Percentiles rank a stretch among this genome's conserved stretches.
Conservation (phyloP, 352 stramenopile genomes). For the Phytophthora pseudosyringae region DNA sequence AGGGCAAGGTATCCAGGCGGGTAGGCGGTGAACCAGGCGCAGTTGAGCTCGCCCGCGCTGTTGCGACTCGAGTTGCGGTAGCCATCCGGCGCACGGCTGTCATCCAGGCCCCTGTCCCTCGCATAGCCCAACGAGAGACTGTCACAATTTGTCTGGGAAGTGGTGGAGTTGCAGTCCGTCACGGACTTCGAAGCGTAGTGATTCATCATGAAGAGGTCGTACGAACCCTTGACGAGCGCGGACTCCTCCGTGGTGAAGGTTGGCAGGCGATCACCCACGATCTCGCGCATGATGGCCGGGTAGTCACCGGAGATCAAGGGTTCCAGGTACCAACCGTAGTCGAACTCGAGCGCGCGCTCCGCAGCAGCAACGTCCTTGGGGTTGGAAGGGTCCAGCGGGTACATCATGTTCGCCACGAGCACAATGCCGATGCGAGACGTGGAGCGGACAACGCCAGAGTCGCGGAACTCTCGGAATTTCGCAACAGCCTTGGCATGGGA, state of each 20-base stretch:
- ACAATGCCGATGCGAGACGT: conserved; percentile 91
- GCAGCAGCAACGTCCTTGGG: conserved; percentile 63
- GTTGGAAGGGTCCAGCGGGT: conserved; percentile 77
- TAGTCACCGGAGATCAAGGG: conserved; percentile 93
- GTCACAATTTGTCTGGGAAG: too few relatives aligned
- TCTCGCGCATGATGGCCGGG: conserved; percentile 87
- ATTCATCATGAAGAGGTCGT: conserved; percentile 96
- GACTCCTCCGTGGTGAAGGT: conserved; percentile 83
- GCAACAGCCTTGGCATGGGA: conserved; percentile 86
- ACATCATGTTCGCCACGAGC: conserved; percentile 80
- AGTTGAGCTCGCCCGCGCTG: conserved; percentile 47
- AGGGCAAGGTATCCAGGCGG: conserved; percentile 57
- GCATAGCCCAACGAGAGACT: too few relatives aligned
- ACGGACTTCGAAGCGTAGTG: conserved; percentile 87
- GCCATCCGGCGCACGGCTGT: conserved; percentile 53
- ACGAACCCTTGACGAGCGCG: conserved; percentile 72
- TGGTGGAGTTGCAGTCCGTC: conserved; percentile 50
- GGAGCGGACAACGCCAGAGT: conserved; percentile 35
- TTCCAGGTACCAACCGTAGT: conserved; percentile 91
- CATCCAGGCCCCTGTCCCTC: conserved; percentile 45
- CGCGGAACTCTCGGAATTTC: conserved; percentile 63
- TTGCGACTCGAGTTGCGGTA: conserved; percentile 61
- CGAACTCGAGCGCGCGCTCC: conserved; percentile 89
- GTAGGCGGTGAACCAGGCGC: conserved; percentile 58
- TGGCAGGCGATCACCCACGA: conserved; percentile 83